A percentile compares a stretch with the other conserved stretches of the same genome.
These are phyloP conservation scores for Zymoseptoria ardabiliae DNA, from an alignment of 2,329 filamentous ascomycete species.

Conservation along the genomic window DNA sequence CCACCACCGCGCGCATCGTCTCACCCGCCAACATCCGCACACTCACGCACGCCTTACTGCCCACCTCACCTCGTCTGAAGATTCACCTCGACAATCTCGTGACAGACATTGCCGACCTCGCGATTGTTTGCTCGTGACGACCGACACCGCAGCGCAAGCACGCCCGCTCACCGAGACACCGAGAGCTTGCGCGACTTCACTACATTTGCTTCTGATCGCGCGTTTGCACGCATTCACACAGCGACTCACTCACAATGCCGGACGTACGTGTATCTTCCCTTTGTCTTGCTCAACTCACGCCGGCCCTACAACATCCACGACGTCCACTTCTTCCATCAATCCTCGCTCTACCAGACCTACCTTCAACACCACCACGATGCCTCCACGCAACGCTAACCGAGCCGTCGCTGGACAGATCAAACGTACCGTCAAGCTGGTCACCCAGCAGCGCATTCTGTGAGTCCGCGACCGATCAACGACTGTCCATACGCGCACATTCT, in stretches of 20 bases:
- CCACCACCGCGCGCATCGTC: not conserved
- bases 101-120: not conserved
- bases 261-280: not conserved
- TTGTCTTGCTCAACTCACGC: not conserved
- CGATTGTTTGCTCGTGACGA: not conserved
- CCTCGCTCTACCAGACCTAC: not conserved
- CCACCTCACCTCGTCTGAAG: not conserved
- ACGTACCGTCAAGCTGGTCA: conserved; percentile 86
- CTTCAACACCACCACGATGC: conserved; percentile 2
- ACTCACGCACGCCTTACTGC: not conserved
- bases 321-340: conserved; percentile 1
- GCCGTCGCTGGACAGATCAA: conserved; percentile 40
- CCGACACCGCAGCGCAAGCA: not conserved
- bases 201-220: not conserved
- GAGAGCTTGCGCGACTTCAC: not conserved
- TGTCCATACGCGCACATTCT: conserved; percentile 7
- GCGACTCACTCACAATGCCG: not conserved
- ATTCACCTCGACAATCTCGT: not conserved
- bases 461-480: conserved; percentile 25
- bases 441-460: conserved; percentile 83
- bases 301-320: not conserved
- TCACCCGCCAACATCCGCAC: not conserved
- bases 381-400: conserved; percentile 4
- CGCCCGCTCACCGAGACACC: not conserved
- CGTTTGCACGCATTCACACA: not conserved